phyloP scores from a whole-genome alignment of 1,139 yeast genomes.

The Oligophagozyma castellii region DNA sequence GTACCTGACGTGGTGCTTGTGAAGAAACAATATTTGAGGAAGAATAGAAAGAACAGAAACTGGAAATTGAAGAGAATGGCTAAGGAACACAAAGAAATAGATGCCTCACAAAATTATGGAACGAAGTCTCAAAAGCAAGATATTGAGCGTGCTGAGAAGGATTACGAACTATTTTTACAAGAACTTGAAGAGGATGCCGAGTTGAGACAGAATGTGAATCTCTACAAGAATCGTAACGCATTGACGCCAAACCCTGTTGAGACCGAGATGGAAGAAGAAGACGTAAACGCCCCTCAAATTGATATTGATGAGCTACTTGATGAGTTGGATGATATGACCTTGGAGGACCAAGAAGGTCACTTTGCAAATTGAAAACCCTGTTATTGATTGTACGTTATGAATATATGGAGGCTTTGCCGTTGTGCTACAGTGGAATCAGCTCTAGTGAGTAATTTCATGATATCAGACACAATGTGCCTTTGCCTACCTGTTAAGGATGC shows the following conservation, averaged over 20 bases:
- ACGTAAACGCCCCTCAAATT: conserved; percentile 64
- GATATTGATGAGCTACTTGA: conserved; percentile 76
- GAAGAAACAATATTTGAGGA: conserved; percentile 81
- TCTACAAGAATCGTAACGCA: conserved; percentile 53
- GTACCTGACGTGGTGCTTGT: conserved; percentile 85
- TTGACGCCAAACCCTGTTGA: conserved; percentile 21
- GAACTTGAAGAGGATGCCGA: conserved; percentile 96
- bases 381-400: not conserved
- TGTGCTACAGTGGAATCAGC: too few species aligned
- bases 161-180: conserved; percentile 89
- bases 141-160: conserved; percentile 84
- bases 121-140: conserved; percentile 77
- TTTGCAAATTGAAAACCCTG: conserved; percentile 2
- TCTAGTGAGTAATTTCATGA: too few species aligned
- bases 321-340: conserved; percentile 84
- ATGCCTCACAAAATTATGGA: conserved; percentile 50
- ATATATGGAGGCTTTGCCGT: too few species aligned
- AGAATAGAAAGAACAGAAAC: conserved; percentile 60
- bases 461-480: too few species aligned
- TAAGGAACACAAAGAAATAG: conserved; percentile 77
- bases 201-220: conserved; percentile 76
- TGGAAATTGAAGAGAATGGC: conserved; percentile 99
- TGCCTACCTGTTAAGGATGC: too few species aligned
- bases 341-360: conserved; percentile 34
- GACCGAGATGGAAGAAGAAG: conserved; percentile 38